These are phyloP conservation scores for Allomyces arbusculus DNA, from an alignment of 192 early-diverging fungal genomes.

Conservation along the genomic window DNA sequence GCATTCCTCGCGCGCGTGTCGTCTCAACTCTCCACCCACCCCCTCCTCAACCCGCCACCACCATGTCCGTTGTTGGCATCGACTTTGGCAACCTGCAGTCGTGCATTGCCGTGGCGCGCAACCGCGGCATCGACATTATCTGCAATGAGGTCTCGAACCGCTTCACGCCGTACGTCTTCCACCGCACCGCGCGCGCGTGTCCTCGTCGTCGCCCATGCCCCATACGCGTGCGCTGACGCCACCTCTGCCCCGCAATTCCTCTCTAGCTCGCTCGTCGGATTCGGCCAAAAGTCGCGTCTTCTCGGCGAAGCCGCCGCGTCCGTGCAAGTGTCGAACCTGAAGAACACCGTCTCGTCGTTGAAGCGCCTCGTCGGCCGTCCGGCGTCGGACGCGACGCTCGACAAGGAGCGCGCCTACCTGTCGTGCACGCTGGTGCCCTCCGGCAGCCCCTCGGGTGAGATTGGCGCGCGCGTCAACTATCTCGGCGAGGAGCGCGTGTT, in stretches of 20 bases:
- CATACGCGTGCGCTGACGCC: neutral
- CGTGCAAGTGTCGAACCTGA: slow-evolving; percentile 90
- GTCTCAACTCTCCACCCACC: too few species aligned
- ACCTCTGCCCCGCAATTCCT: neutral
- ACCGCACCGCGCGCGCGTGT: neutral
- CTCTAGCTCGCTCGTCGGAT: slow-evolving; percentile 56
- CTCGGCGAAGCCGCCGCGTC: slow-evolving; percentile 90
- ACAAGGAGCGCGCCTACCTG: slow-evolving; percentile 39
- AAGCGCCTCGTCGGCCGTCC: slow-evolving; percentile 83
- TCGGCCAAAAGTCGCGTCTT: slow-evolving; percentile 84
- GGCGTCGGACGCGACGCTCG: slow-evolving; percentile 56
- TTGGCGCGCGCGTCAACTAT: slow-evolving; percentile 66
- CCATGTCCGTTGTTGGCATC: slow-evolving; percentile 63
- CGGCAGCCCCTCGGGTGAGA: slow-evolving; percentile 32
- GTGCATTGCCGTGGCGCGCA: slow-evolving; percentile 89
- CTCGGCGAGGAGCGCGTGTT: slow-evolving; percentile 54
- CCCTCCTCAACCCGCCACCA: neutral
- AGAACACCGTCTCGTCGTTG: slow-evolving; percentile 74
- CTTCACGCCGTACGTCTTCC: slow-evolving; percentile 44
- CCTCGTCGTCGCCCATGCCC: too few species aligned
- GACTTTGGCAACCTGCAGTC: slow-evolving; percentile 94
- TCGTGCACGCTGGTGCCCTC: neutral
- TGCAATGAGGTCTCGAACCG: slow-evolving; percentile 92
- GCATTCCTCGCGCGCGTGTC: too few species aligned
- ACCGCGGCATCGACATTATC: slow-evolving; percentile 95